These are phyloP conservation scores for Dioscorea cayenensis DNA, from an alignment of 116 monocot species.

Conservation along the genomic window DNA sequence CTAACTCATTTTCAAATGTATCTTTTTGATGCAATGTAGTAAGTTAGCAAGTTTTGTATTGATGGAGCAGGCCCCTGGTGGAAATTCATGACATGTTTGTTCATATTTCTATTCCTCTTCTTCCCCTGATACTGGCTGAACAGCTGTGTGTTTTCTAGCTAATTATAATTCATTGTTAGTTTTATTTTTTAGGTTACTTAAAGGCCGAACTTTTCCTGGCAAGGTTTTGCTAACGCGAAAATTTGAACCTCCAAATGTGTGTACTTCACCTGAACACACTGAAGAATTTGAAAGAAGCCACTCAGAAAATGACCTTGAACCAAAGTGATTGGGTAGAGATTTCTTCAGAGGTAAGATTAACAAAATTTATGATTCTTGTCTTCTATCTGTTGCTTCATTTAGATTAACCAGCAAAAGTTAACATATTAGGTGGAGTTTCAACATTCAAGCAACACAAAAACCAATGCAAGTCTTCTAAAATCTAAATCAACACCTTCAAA, in stretches of 20 bases:
- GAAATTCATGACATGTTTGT: no score
- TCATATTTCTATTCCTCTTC: no score
- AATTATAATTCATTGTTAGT: neutral
- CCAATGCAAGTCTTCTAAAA: slow-evolving; percentile 27
- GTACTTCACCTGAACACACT: slow-evolving; percentile 24
- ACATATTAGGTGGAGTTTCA: slow-evolving; percentile 38
- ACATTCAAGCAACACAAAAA: slow-evolving; percentile 25
- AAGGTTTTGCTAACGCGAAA: slow-evolving; percentile 79
- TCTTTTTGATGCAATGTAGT: no score
- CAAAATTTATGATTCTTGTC: no score
- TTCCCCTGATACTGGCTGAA: neutral
- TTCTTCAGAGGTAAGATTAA: slow-evolving; percentile 47
- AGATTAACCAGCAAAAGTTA: neutral
- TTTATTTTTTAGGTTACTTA: slow-evolving; percentile 55
- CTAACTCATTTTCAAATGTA: no score
- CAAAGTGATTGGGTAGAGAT: slow-evolving; percentile 27
- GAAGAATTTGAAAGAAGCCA: slow-evolving; percentile 34
- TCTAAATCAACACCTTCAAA: slow-evolving; percentile 25
- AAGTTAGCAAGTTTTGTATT: no score
- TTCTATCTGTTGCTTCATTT: no score
- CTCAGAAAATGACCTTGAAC: slow-evolving; percentile 42
- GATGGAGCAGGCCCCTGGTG: no score
- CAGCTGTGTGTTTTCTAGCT: neutral
- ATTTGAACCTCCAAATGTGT: slow-evolving; percentile 53
- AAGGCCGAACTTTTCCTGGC: slow-evolving; percentile 96